Conservation (phyloP, 2,329 filamentous ascomycete genomes). For the Scedosporium dehoogii region DNA sequence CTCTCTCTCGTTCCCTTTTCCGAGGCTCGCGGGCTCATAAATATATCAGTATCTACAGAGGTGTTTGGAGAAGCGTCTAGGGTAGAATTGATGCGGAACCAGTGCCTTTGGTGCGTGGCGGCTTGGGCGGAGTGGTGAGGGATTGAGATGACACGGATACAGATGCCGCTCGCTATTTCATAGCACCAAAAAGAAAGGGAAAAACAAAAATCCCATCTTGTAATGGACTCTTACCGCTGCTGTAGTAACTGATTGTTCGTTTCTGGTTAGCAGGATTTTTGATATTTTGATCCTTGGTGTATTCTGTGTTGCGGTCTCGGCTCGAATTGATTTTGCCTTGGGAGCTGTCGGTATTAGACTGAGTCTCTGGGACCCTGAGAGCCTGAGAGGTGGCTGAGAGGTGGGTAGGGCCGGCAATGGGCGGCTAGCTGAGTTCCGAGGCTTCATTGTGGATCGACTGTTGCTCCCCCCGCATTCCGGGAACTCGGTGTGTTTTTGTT, state of each 20-base stretch:
- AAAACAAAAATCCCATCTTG: too few species aligned
- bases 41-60: neutral
- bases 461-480: conserved; percentile 1
- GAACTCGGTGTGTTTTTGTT: neutral
- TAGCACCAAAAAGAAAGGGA: too few species aligned
- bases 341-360: too few species aligned
- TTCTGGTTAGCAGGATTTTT: too few species aligned
- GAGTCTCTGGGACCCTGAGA: too few species aligned
- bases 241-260: too few species aligned
- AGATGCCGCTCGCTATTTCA: too few species aligned
- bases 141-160: neutral
- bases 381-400: neutral
- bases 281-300: too few species aligned
- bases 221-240: too few species aligned
- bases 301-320: too few species aligned
- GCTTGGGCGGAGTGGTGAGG: neutral
- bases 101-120: neutral
- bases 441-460: neutral
- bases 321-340: too few species aligned
- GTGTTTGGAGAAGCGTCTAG: neutral
- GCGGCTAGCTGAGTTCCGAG: conserved; percentile 17
- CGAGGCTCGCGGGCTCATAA: neutral
- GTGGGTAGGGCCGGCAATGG: conserved; percentile 24
- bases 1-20: neutral
- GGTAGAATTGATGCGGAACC: neutral